A percentile compares a stretch with the other conserved stretches of the same genome.
These are phyloP conservation scores for Penicillium capsulatum DNA, from an alignment of 2,329 filamentous ascomycete genomes.

Conservation along the genomic window DNA sequence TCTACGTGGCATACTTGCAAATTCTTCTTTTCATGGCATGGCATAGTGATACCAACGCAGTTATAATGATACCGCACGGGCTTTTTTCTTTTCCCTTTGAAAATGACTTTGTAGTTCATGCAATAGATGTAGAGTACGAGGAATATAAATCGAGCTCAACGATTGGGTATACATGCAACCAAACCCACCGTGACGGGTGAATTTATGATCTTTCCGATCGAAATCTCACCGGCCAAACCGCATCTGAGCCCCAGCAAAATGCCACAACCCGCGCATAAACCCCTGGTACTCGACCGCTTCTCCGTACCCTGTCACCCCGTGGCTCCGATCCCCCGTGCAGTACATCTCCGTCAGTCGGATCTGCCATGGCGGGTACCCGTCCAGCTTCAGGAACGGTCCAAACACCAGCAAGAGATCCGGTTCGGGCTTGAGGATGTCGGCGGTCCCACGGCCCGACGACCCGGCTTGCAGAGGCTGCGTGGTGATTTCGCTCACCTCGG, in stretches of 20 bases:
- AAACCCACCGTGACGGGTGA: too few species aligned
- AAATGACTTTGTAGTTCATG: conserved; percentile 1
- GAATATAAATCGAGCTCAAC: too few species aligned
- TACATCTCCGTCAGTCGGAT: conserved; percentile 93
- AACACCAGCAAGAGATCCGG: conserved; percentile 89
- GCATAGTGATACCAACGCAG: conserved; percentile 12
- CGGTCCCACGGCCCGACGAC: conserved; percentile 4
- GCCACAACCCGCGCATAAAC: conserved; percentile 78
- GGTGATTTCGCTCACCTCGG: conserved; percentile 67
- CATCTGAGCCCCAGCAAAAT: conserved; percentile 84
- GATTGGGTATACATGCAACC: too few species aligned
- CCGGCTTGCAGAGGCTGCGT: conserved; percentile 27
- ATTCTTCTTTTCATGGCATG: conserved; percentile 3
- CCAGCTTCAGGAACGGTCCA: conserved; percentile 73
- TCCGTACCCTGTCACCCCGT: conserved; percentile 34
- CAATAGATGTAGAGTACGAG: conserved; percentile 1
- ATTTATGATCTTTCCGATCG: too few species aligned
- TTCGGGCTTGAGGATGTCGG: conserved; percentile 65
- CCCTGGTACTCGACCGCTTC: conserved; percentile 80
- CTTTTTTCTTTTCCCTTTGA: too few species aligned
- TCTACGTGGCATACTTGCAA: not conserved
- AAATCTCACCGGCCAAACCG: conserved; percentile 62
- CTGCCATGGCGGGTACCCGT: conserved; percentile 96
- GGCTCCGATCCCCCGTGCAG: conserved; percentile 48
- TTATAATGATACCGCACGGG: conserved; percentile 2